Evolutionary conservation across 2,329 filamentous ascomycete species (phyloP).

Genomic region (Plectosphaerella plurivora): DNA sequence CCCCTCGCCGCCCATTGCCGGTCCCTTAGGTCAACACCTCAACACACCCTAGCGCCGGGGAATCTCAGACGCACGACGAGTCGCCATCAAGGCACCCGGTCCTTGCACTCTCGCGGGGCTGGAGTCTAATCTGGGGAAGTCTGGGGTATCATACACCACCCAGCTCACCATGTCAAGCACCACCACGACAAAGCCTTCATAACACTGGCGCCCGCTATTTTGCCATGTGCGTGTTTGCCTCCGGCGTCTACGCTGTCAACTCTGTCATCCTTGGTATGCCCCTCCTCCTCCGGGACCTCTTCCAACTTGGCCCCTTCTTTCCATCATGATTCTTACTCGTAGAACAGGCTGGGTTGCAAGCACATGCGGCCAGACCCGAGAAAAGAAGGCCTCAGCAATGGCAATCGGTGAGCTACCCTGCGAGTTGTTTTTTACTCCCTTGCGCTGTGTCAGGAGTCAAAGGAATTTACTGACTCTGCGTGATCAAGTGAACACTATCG

Average conservation of each 20-base stretch:
- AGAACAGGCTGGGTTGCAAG: slow-evolving; percentile 29
- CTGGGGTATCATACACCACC: background rate
- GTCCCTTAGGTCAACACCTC: no score
- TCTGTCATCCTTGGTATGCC: slow-evolving; percentile 17
- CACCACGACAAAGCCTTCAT: background rate
- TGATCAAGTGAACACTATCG: slow-evolving; percentile 10
- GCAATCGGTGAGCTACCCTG: slow-evolving; percentile 16
- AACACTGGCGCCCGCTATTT: slow-evolving; percentile 17
- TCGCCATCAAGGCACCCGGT: no score
- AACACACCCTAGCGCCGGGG: no score
- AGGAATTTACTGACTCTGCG: no score
- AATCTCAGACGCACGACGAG: no score
- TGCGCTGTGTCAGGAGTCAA: no score
- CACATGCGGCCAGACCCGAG: slow-evolving; percentile 31
- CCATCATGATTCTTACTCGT: slow-evolving; percentile 23
- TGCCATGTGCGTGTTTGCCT: slow-evolving; percentile 23
- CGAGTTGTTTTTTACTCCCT: no score
- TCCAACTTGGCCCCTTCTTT: slow-evolving; percentile 12
- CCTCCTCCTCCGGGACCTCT: slow-evolving; percentile 2
- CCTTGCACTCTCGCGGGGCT: background rate
- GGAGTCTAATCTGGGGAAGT: background rate
- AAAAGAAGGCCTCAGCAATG: slow-evolving; percentile 31
- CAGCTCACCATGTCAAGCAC: background rate
- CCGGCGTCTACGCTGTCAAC: slow-evolving; percentile 27
- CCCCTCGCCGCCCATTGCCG: no score